Evolutionary conservation across 352 stramenopile genomes (phyloP).

Genomic region (Phytophthora pseudosyringae): DNA sequence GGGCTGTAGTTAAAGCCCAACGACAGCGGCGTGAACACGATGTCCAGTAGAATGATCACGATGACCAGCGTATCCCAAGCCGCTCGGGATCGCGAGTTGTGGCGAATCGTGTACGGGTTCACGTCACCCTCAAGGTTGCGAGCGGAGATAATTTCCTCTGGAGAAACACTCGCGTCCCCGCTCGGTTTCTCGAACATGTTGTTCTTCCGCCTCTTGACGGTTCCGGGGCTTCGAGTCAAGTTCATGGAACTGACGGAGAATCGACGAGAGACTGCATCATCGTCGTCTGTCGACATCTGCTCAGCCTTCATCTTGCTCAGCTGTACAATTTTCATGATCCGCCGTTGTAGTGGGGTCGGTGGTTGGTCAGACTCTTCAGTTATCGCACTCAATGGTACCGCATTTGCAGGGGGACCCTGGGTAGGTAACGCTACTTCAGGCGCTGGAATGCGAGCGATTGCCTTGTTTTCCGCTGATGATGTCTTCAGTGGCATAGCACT

Average conservation of each 20-base stretch:
- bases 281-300: not conserved
- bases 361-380: not conserved
- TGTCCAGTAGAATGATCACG: constrained; percentile 54
- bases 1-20: constrained; percentile 61
- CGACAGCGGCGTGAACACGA: constrained; percentile 61
- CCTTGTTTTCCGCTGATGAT: constrained; percentile 13
- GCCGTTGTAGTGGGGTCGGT: constrained; percentile 10
- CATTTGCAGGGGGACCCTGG: not conserved
- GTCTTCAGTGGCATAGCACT: not conserved
- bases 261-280: constrained; percentile 42
- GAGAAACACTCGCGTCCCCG: constrained; percentile 28
- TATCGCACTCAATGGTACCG: not conserved
- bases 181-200: constrained; percentile 34
- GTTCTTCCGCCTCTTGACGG: constrained; percentile 27
- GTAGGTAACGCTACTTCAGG: not conserved
- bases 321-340: constrained; percentile 33
- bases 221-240: constrained; percentile 17
- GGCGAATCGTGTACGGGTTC: constrained; percentile 53
- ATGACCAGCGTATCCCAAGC: constrained; percentile 65
- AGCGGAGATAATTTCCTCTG: constrained; percentile 46
- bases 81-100: constrained; percentile 47
- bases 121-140: constrained; percentile 41
- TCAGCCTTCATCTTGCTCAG: constrained; percentile 21
- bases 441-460: constrained; percentile 6
- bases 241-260: constrained; percentile 56